phyloP scores from a whole-genome alignment of 176 grass and related monocot genomes.

The Phyllostachys edulis region DNA sequence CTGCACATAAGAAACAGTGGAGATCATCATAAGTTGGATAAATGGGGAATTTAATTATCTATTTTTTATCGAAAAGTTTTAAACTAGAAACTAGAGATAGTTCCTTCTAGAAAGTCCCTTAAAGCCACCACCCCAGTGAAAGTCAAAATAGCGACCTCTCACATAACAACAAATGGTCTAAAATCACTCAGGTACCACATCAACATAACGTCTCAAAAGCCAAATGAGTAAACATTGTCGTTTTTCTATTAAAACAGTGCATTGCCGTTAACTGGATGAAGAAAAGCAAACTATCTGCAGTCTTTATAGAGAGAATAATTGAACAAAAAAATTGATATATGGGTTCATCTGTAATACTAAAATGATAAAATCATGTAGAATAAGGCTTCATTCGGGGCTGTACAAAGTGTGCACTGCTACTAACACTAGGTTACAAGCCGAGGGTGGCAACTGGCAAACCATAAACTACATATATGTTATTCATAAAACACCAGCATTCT shows the following conservation, averaged over 20 bases:
- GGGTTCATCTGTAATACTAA: slow-evolving; percentile 4
- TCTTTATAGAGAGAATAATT: background rate
- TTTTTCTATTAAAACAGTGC: background rate
- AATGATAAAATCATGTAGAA: background rate
- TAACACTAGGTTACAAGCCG: slow-evolving; percentile 15
- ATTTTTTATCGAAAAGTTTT: background rate
- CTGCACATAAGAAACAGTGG: slow-evolving; percentile 60
- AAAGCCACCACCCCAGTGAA: background rate
- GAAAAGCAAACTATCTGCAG: background rate
- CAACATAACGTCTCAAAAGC: slow-evolving; percentile 5
- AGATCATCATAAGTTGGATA: slow-evolving; percentile 23
- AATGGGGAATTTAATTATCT: background rate
- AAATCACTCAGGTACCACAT: background rate
- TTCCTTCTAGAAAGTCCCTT: background rate
- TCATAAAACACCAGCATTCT: background rate
- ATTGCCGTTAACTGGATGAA: background rate
- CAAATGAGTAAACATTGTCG: background rate
- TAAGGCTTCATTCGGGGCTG: background rate
- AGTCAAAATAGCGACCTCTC: background rate
- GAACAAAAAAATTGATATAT: background rate
- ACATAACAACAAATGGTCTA: slow-evolving; percentile 1
- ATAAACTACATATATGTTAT: background rate
- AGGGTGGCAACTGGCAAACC: background rate
- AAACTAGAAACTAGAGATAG: slow-evolving; percentile 4
- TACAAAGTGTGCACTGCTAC: background rate